Evolutionary conservation across 192 early-diverging fungal genomes (phyloP), one percentile per base, ranked within the genome.

Genomic region (Podila horticola): DNA sequence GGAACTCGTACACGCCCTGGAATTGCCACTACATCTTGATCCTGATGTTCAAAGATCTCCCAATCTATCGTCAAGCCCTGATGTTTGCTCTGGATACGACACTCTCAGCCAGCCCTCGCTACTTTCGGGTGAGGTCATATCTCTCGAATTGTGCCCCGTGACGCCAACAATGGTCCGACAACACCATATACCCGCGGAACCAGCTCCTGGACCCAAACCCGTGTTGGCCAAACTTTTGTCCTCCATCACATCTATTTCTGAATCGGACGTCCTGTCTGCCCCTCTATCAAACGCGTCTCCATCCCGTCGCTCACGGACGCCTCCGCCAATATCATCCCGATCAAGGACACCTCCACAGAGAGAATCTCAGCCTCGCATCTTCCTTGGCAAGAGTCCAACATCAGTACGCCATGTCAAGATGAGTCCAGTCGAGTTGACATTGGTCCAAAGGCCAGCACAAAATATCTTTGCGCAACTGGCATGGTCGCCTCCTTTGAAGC

Each of bases 401-500:
- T 26, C 26, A 0, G 50, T 52, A 22, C 52, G 59, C 20, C 59
- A 61, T 19, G 12, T 9, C 59, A 26, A 61, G 8, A 28, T 34
- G 30, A 61, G 30, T 30, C 19, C n/a, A 45, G 1, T 17, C 41
- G 41, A 45, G 24, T 29, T 63, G 17, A 15, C 59, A 20, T 20
- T 26, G 9, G 19, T 45, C 49, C 33, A 11, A 20, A 45, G 12
- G 30, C 31, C 38, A 34, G n/a, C 6, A 61, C 17, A 31, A 11
- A 75, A 64, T 36, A 76, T 76, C 15, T 76, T 70, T 60, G 55
- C 48, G 6, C 67, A 66, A 12, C 20, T 69, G 45, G 74, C 74
- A 1, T 76, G 74, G 62, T 76, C 74, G 0, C 74, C 74, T 26
- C 74, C 74, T 36, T 26, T 20, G 20, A n/a, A 26, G 24, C 52